These are phyloP conservation scores for Pythium monospermum DNA, from an alignment of 352 stramenopile genomes.

Conservation along the genomic window DNA sequence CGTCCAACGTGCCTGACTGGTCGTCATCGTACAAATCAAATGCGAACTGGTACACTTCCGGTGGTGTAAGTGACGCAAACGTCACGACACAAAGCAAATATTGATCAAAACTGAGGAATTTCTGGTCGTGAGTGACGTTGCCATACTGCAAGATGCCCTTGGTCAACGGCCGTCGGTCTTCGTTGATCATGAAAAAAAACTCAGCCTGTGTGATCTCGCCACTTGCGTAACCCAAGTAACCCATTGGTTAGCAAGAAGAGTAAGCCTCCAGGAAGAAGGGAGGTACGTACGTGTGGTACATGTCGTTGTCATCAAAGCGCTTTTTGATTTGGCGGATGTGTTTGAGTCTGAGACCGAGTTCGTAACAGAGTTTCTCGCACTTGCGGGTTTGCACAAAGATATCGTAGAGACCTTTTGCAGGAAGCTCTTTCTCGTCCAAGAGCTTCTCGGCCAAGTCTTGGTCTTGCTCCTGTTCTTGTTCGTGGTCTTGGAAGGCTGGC, in stretches of 20 bases:
- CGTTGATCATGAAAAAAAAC: constrained; percentile 71
- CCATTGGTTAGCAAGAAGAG: too few species aligned
- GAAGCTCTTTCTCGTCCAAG: constrained; percentile 6
- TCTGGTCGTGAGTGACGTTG: constrained; percentile 31
- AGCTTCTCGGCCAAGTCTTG: background rate
- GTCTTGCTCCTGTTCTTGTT: background rate
- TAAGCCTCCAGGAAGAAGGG: background rate
- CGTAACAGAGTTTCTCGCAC: constrained; percentile 47
- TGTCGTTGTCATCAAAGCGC: constrained; percentile 68
- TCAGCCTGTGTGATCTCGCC: constrained; percentile 69
- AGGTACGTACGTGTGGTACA: constrained; percentile 60
- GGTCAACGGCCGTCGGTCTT: constrained; percentile 47
- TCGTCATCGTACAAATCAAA: constrained; percentile 72
- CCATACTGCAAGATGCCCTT: constrained; percentile 47
- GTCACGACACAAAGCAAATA: constrained; percentile 50
- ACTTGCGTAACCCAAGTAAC: constrained; percentile 20
- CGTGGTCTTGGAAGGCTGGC: background rate
- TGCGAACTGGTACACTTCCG: constrained; percentile 62
- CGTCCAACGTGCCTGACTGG: constrained; percentile 47
- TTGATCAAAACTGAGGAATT: constrained; percentile 64
- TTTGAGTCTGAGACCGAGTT: constrained; percentile 39
- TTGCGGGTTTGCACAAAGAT: constrained; percentile 49
- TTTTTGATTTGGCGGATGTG: constrained; percentile 68
- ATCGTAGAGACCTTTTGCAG: constrained; percentile 33
- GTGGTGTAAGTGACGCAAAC: constrained; percentile 57